Base-by-base conservation (phyloP, 2,329 filamentous ascomycete species). In the Beauveria australis region DNA sequence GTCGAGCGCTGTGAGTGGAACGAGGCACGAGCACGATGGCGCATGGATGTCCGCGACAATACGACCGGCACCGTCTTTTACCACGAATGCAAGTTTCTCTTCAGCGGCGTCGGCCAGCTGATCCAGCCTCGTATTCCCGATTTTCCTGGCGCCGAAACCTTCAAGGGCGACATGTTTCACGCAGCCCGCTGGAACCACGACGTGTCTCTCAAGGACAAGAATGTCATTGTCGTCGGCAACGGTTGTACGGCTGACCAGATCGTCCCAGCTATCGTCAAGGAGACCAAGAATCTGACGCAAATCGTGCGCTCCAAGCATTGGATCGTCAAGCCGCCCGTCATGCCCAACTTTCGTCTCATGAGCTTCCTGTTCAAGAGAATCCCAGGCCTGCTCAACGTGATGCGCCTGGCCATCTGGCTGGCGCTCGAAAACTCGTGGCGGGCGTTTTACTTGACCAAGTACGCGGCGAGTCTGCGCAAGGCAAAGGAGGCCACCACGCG, bases 231-330 rank as follows among this genome's bases (percentile, higher is more conserved):
- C n/a, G 78, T 85, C 54, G 83, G 82, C 18, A 82, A 73, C 52
- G 82, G 82, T 1, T 81, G 80, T 47, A 80, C 79, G 7, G 82
- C 78, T 1, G 76, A 81, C 3, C 82, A 84, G 66, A 74, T 85
- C 5, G 74, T 81, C 2, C 77, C 79, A 2, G 71, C 70, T 7
- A 78, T 81, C 48, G 71, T 74, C 18, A 64, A 67, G 40, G 60
- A 69, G 43, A 70, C 72, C 1, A 65, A 65, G 37, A 67, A 72
- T 41, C 64, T 78, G 37, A 77, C 74, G n/a, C 76, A 78, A 54
- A 70, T 76, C n/a, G 66, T 75, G 9, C 71, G 76, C 10, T 69
- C 71, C 9, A 76, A 74, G 62, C 76, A 78, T 61, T 80, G 76
- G 78, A 68, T 78, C 55, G 61, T 73, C 18, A 71, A 74, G 3